A percentile compares a stretch with the other conserved stretches of the same genome.
phyloP scores from a whole-genome alignment of 1,139 yeast species.

The Candida labiduridarum region DNA sequence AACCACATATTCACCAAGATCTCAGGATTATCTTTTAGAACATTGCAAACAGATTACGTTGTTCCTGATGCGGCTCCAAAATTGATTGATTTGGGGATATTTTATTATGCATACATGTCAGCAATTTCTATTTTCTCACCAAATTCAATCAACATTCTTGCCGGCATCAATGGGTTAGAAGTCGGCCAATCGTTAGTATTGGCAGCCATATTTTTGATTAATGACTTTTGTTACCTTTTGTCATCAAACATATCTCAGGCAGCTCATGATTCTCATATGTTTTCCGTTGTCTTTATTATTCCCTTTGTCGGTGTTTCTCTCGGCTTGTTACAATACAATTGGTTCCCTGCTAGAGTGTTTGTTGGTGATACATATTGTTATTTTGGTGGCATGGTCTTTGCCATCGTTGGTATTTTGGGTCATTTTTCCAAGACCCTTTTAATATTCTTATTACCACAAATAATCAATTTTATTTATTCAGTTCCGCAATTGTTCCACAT shows the following conservation, averaged over 20 bases:
- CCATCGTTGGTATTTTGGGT: constrained; percentile 93
- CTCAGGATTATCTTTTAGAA: constrained; percentile 44
- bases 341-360: constrained; percentile 90
- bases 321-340: constrained; percentile 75
- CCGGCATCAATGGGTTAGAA: constrained; percentile 95
- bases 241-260: constrained; percentile 45
- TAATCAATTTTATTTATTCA: constrained; percentile 83
- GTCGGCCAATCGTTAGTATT: constrained; percentile 91
- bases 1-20: constrained; percentile 35
- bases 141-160: constrained; percentile 92
- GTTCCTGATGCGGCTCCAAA: constrained; percentile 35
- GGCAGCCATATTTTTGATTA: constrained; percentile 67
- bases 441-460: constrained; percentile 86
- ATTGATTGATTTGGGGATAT: constrained; percentile 72
- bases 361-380: constrained; percentile 99
- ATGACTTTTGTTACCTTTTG: constrained; percentile 73
- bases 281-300: constrained; percentile 74
- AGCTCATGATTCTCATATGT: constrained; percentile 80
- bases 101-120: constrained; percentile 89
- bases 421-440: constrained; percentile 93
- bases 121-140: constrained; percentile 92
- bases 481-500: constrained; percentile 85
- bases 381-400: constrained; percentile 98
- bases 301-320: constrained; percentile 88
- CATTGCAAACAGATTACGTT: constrained; percentile 37